These are phyloP conservation scores for Colletotrichum euphorbiae DNA, from an alignment of 2,329 filamentous ascomycete genomes.

Conservation along the genomic window DNA sequence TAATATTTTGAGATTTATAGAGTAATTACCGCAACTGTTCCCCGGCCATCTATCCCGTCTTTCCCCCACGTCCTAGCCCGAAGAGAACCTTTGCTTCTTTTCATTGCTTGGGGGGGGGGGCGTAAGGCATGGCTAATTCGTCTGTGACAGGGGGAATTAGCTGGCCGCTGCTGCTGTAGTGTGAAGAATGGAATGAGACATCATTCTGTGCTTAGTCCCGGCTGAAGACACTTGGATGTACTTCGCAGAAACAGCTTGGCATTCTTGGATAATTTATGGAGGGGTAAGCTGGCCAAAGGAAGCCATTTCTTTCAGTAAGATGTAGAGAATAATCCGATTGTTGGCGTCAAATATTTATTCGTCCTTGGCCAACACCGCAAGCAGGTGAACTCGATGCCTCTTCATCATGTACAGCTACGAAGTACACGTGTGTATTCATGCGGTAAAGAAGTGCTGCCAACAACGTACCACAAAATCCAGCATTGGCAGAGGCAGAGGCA, in stretches of 20 bases:
- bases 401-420: neutral
- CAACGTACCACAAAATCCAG: neutral
- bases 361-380: neutral
- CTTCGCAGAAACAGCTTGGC: too few species aligned
- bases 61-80: too few species aligned
- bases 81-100: neutral
- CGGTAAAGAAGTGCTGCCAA: neutral
- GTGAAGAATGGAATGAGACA: constrained; percentile 18
- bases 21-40: neutral
- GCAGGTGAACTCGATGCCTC: neutral
- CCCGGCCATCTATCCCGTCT: too few species aligned
- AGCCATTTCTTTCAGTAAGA: neutral
- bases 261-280: neutral
- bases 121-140: constrained; percentile 4
- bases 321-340: neutral
- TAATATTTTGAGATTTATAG: too few species aligned
- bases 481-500: neutral
- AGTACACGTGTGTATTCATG: neutral
- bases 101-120: too few species aligned
- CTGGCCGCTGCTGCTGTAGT: neutral
- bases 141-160: neutral
- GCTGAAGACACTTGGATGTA: neutral
- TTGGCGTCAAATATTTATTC: neutral
- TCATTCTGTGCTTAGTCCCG: constrained; percentile 6
- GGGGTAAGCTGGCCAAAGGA: neutral